Percentiles rank a stretch among this genome's conserved stretches.
Evolutionary conservation across 805 yeast species (phyloP).

Genomic region (Cyberlindnera nakhonratchasimensis): DNA sequence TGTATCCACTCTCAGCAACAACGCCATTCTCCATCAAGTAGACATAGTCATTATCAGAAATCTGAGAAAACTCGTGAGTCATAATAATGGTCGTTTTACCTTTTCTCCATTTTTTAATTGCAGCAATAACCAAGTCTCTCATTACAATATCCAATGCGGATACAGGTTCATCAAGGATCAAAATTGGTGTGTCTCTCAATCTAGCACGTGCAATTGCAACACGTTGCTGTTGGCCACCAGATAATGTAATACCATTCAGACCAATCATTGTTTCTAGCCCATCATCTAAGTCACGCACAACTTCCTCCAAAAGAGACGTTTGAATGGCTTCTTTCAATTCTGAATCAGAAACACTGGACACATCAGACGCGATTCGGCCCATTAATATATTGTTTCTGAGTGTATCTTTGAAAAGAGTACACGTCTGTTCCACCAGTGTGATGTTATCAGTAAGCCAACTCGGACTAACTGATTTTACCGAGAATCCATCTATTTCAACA

Average conservation of each 20-base stretch:
- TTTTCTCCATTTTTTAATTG: conserved; percentile 55
- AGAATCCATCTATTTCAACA: conserved; percentile 53
- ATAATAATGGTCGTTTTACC: conserved; percentile 75
- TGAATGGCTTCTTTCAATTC: conserved; percentile 43
- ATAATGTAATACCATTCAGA: conserved; percentile 45
- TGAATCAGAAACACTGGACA: conserved; percentile 23
- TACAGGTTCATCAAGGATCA: conserved; percentile 82
- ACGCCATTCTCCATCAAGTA: conserved; percentile 57
- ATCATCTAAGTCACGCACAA: conserved; percentile 46
- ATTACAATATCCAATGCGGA: conserved; percentile 69
- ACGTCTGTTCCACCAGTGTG: conserved; percentile 70
- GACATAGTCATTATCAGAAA: conserved; percentile 55
- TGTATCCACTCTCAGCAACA: conserved; percentile 44
- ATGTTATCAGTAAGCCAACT: conserved; percentile 59
- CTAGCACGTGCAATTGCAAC: conserved; percentile 82
- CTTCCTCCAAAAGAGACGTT: conserved; percentile 48
- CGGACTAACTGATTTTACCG: conserved; percentile 40
- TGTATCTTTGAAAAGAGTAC: conserved; percentile 61
- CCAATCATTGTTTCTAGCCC: conserved; percentile 56
- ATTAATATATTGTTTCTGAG: conserved; percentile 60
- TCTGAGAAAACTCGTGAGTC: conserved; percentile 70
- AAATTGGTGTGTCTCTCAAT: conserved; percentile 65
- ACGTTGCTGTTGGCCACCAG: conserved; percentile 92
- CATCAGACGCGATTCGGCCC: conserved; percentile 35
- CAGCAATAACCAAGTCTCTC: conserved; percentile 43